These are phyloP conservation scores for Thamnidium elegans DNA, from an alignment of 192 early-diverging fungal species.

Conservation along the genomic window DNA sequence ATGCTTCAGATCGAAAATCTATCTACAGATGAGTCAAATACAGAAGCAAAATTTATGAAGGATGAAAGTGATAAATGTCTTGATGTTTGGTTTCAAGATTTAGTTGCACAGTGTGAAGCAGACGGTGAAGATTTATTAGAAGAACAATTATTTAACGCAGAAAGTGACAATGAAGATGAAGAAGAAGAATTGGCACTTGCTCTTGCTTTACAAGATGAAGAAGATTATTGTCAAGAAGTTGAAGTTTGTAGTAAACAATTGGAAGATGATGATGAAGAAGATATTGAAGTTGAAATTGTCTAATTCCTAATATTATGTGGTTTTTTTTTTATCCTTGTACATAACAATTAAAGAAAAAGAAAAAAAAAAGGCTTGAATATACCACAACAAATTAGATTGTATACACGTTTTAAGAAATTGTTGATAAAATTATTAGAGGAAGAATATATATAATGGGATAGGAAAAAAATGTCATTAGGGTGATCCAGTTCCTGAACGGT, in stretches of 20 bases:
- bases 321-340: too few species aligned
- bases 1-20: conserved; percentile 33
- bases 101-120: conserved; percentile 28
- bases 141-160: not conserved
- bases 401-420: too few species aligned
- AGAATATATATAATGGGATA: too few species aligned
- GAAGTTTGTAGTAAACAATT: conserved; percentile 14
- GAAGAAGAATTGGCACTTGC: conserved; percentile 30
- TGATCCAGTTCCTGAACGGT: too few species aligned
- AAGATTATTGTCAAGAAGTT: conserved; percentile 26
- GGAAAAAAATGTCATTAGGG: too few species aligned
- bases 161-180: conserved; percentile 22
- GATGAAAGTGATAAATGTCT: conserved; percentile 30
- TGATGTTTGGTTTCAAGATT: conserved; percentile 33
- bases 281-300: conserved; percentile 12
- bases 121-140: conserved; percentile 23
- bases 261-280: conserved; percentile 15
- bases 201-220: conserved; percentile 26
- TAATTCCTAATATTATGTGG: not conserved
- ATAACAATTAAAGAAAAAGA: too few species aligned
- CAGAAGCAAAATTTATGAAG: conserved; percentile 25
- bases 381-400: too few species aligned
- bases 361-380: too few species aligned
- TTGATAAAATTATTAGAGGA: too few species aligned
- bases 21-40: conserved; percentile 31